Percentiles rank a stretch among this genome's conserved stretches.
Conservation (phyloP, 2,329 filamentous ascomycete species). For the Volutella citrinella region DNA sequence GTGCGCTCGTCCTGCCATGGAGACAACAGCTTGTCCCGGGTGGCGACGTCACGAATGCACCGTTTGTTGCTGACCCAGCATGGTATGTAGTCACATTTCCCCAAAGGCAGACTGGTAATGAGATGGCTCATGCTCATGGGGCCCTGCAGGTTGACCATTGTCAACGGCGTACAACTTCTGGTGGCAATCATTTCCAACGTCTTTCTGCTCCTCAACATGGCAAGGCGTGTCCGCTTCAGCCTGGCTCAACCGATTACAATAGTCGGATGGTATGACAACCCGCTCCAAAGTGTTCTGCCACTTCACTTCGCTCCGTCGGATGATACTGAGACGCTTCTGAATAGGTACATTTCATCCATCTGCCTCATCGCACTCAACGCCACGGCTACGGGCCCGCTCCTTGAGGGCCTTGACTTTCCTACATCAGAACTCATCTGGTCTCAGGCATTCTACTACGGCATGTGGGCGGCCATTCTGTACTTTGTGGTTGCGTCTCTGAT, state of each 20-base stretch:
- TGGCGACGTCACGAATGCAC: conserved; percentile 45
- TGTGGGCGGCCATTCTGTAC: conserved; percentile 78
- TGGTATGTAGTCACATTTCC: conserved; percentile 59
- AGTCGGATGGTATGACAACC: conserved; percentile 62
- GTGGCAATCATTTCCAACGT: conserved; percentile 77
- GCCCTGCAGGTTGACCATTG: conserved; percentile 56
- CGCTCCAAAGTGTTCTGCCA: not conserved
- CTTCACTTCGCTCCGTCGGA: not conserved
- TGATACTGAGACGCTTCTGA: not conserved
- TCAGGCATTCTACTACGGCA: conserved; percentile 83
- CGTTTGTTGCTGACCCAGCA: conserved; percentile 61
- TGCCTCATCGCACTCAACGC: conserved; percentile 64
- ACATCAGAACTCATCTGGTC: conserved; percentile 60
- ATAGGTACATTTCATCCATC: conserved; percentile 56
- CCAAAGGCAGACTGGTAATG: too few species aligned
- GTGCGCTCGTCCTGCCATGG: conserved; percentile 80
- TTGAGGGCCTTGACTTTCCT: conserved; percentile 31
- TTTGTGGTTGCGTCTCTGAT: conserved; percentile 75
- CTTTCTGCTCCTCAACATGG: conserved; percentile 85
- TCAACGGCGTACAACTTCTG: conserved; percentile 76
- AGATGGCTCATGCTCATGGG: too few species aligned
- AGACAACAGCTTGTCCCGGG: conserved; percentile 53
- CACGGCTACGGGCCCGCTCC: conserved; percentile 60
- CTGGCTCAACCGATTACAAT: conserved; percentile 84
- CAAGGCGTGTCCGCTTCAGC: conserved; percentile 72